Percentiles rank a stretch among this genome's conserved stretches.
These are phyloP conservation scores for Coemansia sp. DNA, from an alignment of 192 early-diverging fungal genomes.

Conservation along the genomic window DNA sequence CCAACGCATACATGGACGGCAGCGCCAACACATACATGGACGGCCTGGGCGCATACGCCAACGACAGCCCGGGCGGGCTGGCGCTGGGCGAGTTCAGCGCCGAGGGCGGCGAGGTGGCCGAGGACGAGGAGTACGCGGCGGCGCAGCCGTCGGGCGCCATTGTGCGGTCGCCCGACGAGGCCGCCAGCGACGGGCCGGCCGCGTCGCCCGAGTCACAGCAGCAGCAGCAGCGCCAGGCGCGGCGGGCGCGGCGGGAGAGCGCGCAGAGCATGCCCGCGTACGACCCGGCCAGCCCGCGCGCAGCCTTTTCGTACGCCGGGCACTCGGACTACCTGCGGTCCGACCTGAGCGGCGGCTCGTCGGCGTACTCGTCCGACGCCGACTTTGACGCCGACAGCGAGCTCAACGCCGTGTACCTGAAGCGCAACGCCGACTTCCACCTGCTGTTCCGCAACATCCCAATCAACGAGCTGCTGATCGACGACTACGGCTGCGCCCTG, in stretches of 20 bases:
- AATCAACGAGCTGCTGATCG: conserved; percentile 52
- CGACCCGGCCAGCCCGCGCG: neutral
- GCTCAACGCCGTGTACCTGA: conserved; percentile 52
- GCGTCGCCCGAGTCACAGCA: no score
- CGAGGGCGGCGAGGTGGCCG: conserved; percentile 33
- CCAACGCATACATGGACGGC: conserved; percentile 1
- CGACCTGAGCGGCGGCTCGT: neutral
- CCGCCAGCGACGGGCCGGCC: conserved; percentile 1
- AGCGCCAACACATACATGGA: no score
- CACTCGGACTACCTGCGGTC: conserved; percentile 8
- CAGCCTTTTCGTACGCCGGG: neutral
- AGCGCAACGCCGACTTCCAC: conserved; percentile 54
- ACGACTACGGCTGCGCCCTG: conserved; percentile 77
- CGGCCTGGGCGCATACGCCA: no score
- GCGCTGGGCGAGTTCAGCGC: conserved; percentile 44
- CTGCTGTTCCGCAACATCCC: conserved; percentile 53
- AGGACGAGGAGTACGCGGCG: conserved; percentile 21
- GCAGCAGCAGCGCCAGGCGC: conserved; percentile 1
- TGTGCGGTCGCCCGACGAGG: conserved; percentile 15
- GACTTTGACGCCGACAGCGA: conserved; percentile 35
- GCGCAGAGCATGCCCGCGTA: conserved; percentile 41
- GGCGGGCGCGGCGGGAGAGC: conserved; percentile 22
- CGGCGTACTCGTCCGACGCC: conserved; percentile 18
- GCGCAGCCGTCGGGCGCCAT: conserved; percentile 27
- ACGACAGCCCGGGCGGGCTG: conserved; percentile 19